phyloP scores from a whole-genome alignment of 73 alveolate genomes.

The Paramecium octaurelia region DNA sequence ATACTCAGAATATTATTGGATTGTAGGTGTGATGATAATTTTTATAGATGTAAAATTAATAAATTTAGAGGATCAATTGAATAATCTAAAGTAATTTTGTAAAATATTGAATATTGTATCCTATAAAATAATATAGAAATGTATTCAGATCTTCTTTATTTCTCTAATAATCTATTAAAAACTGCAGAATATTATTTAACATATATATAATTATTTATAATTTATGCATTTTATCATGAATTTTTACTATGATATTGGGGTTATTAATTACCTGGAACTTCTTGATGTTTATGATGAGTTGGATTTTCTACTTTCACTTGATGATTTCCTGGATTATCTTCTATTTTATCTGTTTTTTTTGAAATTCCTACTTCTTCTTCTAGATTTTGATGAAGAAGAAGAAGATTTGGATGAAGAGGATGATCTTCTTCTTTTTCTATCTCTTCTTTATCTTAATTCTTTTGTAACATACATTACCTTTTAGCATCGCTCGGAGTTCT shows the following conservation, averaged over 20 bases:
- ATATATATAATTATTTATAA: neutral
- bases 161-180: too few relatives aligned
- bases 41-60: neutral
- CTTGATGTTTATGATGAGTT: neutral
- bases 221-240: neutral
- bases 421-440: conserved; percentile 42
- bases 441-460: neutral
- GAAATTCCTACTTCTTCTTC: neutral
- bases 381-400: conserved; percentile 33
- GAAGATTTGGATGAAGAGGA: conserved; percentile 19
- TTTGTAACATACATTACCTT: neutral
- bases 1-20: too few relatives aligned
- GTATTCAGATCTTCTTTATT: too few relatives aligned
- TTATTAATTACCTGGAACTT: neutral
- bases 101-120: too few relatives aligned
- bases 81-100: too few relatives aligned
- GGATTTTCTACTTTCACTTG: neutral
- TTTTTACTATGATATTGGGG: neutral
- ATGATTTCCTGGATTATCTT: neutral
- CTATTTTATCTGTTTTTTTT: neutral
- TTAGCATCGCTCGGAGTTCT: conserved; percentile 54
- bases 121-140: too few relatives aligned
- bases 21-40: too few relatives aligned
- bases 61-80: neutral
- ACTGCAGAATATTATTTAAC: neutral